Percentiles rank a stretch among this genome's conserved stretches.
phyloP scores from a whole-genome alignment of 1,139 yeast species.

The Kodamaea fungicola region DNA sequence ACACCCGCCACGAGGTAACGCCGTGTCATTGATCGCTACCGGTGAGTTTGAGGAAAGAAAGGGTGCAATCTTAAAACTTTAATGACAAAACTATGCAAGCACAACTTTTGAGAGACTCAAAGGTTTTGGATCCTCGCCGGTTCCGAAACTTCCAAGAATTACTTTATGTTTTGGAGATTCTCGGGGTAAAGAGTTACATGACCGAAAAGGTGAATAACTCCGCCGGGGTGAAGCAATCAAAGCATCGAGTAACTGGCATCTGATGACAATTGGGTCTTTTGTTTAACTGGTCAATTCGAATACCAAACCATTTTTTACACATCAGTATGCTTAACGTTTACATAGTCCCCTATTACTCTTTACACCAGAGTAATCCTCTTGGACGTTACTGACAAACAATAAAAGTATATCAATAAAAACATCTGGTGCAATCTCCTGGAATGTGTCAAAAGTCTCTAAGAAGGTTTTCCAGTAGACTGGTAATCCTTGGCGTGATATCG shows the following conservation, averaged over 20 bases:
- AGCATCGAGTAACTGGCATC: conserved; percentile 44
- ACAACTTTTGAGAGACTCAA: conserved; percentile 50
- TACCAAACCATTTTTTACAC: conserved; percentile 42
- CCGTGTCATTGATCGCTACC: conserved; percentile 40
- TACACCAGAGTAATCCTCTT: too few relatives aligned
- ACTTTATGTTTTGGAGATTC: conserved; percentile 11
- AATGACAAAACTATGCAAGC: conserved; percentile 43
- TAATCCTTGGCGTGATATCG: too few relatives aligned
- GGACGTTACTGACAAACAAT: too few relatives aligned
- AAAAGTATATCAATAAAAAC: too few relatives aligned
- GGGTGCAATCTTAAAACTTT: conserved; percentile 54
- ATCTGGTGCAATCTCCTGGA: too few relatives aligned
- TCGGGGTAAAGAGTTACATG: conserved; percentile 31
- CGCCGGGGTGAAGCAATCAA: conserved; percentile 46
- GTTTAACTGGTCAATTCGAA: conserved; percentile 45
- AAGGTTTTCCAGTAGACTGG: too few relatives aligned
- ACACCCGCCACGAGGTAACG: conserved; percentile 53
- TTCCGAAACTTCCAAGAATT: conserved; percentile 32
- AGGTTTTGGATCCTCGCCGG: conserved; percentile 35
- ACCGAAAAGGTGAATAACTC: conserved; percentile 40
- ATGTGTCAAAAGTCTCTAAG: too few relatives aligned
- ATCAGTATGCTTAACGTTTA: too few relatives aligned
- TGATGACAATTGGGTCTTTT: conserved; percentile 37
- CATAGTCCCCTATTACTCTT: too few relatives aligned
- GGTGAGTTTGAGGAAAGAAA: conserved; percentile 53